Evolutionary conservation across 192 early-diverging fungal genomes (phyloP).

Genomic region (Oehlia diaphana): DNA sequence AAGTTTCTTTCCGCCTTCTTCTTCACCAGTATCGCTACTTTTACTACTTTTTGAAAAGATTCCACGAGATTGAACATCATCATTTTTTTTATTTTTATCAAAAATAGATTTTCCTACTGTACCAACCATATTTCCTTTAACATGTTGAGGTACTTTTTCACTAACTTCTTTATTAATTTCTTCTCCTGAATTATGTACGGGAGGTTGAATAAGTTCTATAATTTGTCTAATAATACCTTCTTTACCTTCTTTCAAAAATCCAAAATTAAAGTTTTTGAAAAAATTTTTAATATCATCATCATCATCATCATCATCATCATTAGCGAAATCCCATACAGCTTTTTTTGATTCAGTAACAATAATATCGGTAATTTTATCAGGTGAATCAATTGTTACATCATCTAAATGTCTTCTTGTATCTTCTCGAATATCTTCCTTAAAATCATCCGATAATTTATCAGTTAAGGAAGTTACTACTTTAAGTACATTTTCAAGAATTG

Average conservation of each 20-base stretch:
- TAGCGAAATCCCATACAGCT: background rate
- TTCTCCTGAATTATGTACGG: background rate
- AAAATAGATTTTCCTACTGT: background rate
- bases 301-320: background rate
- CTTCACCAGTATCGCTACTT: background rate
- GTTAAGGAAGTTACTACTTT: background rate
- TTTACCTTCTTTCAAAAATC: conserved; percentile 19
- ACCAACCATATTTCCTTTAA: background rate
- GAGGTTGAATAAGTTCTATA: conserved; percentile 19
- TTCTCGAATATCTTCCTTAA: conserved; percentile 19
- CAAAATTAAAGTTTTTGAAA: conserved; percentile 2
- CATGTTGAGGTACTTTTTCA: background rate
- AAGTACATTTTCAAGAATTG: conserved; percentile 1
- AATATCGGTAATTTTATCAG: background rate
- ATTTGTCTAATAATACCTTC: conserved; percentile 13
- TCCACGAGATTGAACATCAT: background rate
- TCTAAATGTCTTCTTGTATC: conserved; percentile 1
- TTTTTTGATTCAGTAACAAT: conserved; percentile 11
- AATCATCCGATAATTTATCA: background rate
- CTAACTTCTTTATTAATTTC: conserved; percentile 15
- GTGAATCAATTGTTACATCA: background rate
- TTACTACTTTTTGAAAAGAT: background rate
- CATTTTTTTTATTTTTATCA: background rate
- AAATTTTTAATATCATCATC: background rate
- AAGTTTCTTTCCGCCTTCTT: background rate